Percentiles rank a stretch among this genome's conserved stretches.
Evolutionary conservation across 495 filamentous ascomycete genomes (phyloP).

Genomic region (Podospora pseudopauciseta): DNA sequence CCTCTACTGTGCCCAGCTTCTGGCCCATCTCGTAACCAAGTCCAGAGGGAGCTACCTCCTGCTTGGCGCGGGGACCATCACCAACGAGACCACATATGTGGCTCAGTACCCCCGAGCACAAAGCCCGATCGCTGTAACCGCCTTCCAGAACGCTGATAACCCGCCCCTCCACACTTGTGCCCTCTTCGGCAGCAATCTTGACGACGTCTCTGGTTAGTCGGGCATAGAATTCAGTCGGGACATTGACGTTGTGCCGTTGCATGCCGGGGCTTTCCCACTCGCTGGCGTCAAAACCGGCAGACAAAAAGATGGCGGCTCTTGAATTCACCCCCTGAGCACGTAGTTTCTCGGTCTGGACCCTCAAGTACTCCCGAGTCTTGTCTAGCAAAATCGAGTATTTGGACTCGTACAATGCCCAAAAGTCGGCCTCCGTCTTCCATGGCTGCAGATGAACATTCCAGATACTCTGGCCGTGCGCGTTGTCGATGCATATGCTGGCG

Average conservation of each 20-base stretch:
- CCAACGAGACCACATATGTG: slow-evolving; percentile 77
- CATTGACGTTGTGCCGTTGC: slow-evolving; percentile 92
- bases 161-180: slow-evolving; percentile 70
- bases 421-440: slow-evolving; percentile 77
- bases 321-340: slow-evolving; percentile 50
- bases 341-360: slow-evolving; percentile 60
- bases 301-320: slow-evolving; percentile 86
- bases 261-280: slow-evolving; percentile 88
- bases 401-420: slow-evolving; percentile 80
- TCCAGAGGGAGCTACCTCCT: slow-evolving; percentile 36
- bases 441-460: slow-evolving; percentile 94
- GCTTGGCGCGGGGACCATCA: slow-evolving; percentile 40
- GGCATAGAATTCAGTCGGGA: slow-evolving; percentile 95
- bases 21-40: slow-evolving; percentile 53
- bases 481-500: slow-evolving; percentile 87
- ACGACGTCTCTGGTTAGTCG: slow-evolving; percentile 81
- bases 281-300: slow-evolving; percentile 94
- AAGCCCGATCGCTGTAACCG: slow-evolving; percentile 87
- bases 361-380: slow-evolving; percentile 74
- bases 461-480: slow-evolving; percentile 83
- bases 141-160: slow-evolving; percentile 92
- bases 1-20: slow-evolving; percentile 40
- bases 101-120: slow-evolving; percentile 82
- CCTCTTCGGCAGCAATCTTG: slow-evolving; percentile 74
- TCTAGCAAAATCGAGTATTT: slow-evolving; percentile 72